phyloP scores from a whole-genome alignment of 805 yeast species.

The Candida tammaniensis region DNA sequence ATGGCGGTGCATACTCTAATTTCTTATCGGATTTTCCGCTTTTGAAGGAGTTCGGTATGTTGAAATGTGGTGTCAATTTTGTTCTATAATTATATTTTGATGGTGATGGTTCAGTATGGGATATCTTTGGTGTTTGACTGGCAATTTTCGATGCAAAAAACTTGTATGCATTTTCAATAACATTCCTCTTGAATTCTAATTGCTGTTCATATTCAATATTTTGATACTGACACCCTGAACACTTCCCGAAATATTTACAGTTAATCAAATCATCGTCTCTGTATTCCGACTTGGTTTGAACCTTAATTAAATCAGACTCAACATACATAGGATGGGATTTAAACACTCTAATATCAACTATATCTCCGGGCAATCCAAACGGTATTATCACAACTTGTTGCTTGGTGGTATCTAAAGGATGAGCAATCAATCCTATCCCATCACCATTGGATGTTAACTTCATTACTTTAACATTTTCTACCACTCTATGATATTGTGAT shows the following conservation, averaged over 20 bases:
- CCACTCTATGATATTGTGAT: slow-evolving; percentile 54
- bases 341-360: slow-evolving; percentile 65
- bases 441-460: slow-evolving; percentile 79
- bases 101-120: slow-evolving; percentile 73
- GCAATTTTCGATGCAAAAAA: slow-evolving; percentile 64
- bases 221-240: slow-evolving; percentile 96
- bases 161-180: slow-evolving; percentile 78
- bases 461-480: slow-evolving; percentile 54
- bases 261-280: slow-evolving; percentile 59
- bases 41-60: slow-evolving; percentile 54
- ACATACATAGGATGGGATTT: slow-evolving; percentile 74
- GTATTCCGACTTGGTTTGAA: slow-evolving; percentile 31
- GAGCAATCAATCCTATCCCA: slow-evolving; percentile 69
- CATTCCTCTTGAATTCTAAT: slow-evolving; percentile 65
- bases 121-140: slow-evolving; percentile 56
- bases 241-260: slow-evolving; percentile 85
- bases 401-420: slow-evolving; percentile 46
- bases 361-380: slow-evolving; percentile 84
- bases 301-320: slow-evolving; percentile 68
- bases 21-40: slow-evolving; percentile 19
- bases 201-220: slow-evolving; percentile 71
- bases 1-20: slow-evolving; percentile 50
- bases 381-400: slow-evolving; percentile 77
- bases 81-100: slow-evolving; percentile 77
- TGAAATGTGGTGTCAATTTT: slow-evolving; percentile 94